Evolutionary conservation across 2,329 filamentous ascomycete species (phyloP).

Genomic region (Beauveria bassiana): DNA sequence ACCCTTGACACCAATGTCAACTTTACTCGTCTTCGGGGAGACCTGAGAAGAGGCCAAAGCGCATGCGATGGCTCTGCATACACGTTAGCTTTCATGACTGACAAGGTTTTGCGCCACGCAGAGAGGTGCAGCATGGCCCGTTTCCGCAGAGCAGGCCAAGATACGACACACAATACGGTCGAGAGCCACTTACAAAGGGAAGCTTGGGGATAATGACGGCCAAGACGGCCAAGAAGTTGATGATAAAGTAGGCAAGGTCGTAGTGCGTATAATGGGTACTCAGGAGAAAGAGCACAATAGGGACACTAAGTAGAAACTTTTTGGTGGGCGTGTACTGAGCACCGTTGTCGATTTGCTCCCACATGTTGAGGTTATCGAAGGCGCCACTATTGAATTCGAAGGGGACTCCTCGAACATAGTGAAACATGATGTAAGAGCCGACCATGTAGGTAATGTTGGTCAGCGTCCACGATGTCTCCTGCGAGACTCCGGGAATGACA

Average conservation of each 20-base stretch:
- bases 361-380: constrained; percentile 99
- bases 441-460: constrained; percentile 99
- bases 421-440: constrained; percentile 98
- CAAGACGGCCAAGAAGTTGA: constrained; percentile 90
- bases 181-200: constrained; percentile 67
- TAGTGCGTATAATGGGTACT: constrained; percentile 99
- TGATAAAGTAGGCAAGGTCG: constrained; percentile 91
- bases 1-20: neutral
- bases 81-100: constrained; percentile 18
- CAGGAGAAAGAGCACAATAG: constrained; percentile 86
- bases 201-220: constrained; percentile 94
- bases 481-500: constrained; percentile 89
- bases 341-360: constrained; percentile 99
- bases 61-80: constrained; percentile 65
- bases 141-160: neutral
- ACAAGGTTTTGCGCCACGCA: neutral
- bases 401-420: constrained; percentile 93
- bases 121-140: neutral
- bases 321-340: constrained; percentile 98
- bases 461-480: constrained; percentile 97
- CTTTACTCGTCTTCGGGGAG: constrained; percentile 49
- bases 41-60: constrained; percentile 66
- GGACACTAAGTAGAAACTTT: constrained; percentile 93
- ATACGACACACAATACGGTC: neutral
- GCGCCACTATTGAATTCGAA: constrained; percentile 98